Base-by-base conservation (phyloP, 169 alveolate genomes). In the Plasmodium inui region DNA sequence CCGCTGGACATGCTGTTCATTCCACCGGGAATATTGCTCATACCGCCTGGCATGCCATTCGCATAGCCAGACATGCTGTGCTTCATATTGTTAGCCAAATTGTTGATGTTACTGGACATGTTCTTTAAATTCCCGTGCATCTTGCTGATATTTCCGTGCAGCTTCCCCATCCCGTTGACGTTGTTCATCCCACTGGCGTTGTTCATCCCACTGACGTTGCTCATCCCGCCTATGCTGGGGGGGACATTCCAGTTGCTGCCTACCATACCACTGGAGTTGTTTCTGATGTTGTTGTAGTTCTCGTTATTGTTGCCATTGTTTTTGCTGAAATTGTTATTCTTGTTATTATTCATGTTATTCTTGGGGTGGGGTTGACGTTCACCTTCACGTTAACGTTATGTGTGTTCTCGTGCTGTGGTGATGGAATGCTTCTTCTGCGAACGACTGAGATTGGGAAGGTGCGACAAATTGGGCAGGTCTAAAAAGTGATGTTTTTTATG, bases 51-150 rank as follows among this genome's bases (percentile, higher is more conserved):
- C 72, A 53, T 83, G 92, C 37, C 53, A 30, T 82, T 55, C 26
- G 37, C 39, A 80, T 26, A 26, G 34, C 67, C 61, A 41, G 67
- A 50, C 86, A 80, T 50, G 72, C 74, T 34, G 53, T 82, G 90
- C 41, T 55, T 82, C 53, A 82, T 57, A 55, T 57, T 82, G 22
- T 32, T 82, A 7, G 37, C 57, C 28, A 82, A 53, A 53, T 22
- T 61, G 26, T 39, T 71, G 44, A 83, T 28, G 32, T 83, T 83
- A 67, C 41, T 32, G 10, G 28, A 46, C 37, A 83, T 50, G 46
- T 83, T 83, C 44, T 83, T 83, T 37, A 83, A 19, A 83, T 83
- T 39, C 12, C 82, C 71, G 30, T 83, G 92, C 7, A 83, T 70
- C 30, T 83, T 83, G 44, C 72, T 70, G 26, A 83, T 67, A 3